These are phyloP conservation scores for Pseudocercospora fuligena DNA, from an alignment of 2,329 filamentous ascomycete species.

Conservation along the genomic window DNA sequence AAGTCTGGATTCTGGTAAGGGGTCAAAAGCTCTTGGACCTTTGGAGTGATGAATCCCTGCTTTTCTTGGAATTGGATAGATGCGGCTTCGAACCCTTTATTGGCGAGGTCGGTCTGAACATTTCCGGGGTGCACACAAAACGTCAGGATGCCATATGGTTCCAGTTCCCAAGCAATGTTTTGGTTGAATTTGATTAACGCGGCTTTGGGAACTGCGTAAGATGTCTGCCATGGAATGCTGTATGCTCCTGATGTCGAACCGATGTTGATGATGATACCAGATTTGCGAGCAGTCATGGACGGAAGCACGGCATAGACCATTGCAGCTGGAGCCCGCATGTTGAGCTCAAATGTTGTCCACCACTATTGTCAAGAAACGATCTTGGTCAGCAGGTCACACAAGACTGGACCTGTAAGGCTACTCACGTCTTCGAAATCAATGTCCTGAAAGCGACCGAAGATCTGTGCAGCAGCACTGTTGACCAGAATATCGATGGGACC, in stretches of 20 bases:
- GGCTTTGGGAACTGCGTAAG: constrained; percentile 8
- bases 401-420: too few species aligned
- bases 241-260: constrained; percentile 8
- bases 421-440: background rate
- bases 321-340: constrained; percentile 1
- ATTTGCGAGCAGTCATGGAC: constrained; percentile 11
- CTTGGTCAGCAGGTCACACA: too few species aligned
- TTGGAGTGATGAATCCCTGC: background rate
- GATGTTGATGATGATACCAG: constrained; percentile 12
- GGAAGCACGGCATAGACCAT: constrained; percentile 12
- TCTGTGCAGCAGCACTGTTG: background rate
- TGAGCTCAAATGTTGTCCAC: background rate
- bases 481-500: background rate
- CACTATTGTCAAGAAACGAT: background rate
- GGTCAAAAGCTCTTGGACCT: background rate
- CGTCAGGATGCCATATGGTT: background rate
- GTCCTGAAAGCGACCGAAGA: background rate
- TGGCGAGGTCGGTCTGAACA: background rate
- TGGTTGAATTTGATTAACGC: constrained; percentile 12
- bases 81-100: background rate
- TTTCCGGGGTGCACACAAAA: constrained; percentile 10
- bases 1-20: background rate
- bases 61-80: background rate
- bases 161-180: background rate
- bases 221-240: constrained; percentile 2